Evolutionary conservation across 2,329 filamentous ascomycete species (phyloP).

Genomic region (Clathrospora elynae): DNA sequence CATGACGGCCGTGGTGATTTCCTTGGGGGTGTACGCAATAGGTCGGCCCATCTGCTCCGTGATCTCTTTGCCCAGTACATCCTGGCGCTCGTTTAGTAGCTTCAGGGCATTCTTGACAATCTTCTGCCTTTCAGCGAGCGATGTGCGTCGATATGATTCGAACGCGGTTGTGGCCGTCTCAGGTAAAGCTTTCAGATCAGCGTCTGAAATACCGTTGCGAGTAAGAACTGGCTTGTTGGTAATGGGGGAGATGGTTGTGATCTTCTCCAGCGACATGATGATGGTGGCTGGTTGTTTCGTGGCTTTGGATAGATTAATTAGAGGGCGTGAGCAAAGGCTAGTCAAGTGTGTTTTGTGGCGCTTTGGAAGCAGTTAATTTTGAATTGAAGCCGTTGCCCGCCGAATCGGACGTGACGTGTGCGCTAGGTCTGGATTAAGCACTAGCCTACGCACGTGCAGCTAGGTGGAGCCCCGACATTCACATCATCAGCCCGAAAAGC

Average conservation of each 20-base stretch:
- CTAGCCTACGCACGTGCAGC: conserved; percentile 13
- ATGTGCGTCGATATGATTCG: conserved; percentile 74
- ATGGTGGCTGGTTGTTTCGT: conserved; percentile 11
- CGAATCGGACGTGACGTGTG: conserved; percentile 24
- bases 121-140: conserved; percentile 73
- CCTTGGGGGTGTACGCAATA: conserved; percentile 82
- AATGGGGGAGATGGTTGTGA: conserved; percentile 84
- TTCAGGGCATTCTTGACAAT: conserved; percentile 82
- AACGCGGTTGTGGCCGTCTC: conserved; percentile 75
- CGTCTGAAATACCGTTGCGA: conserved; percentile 72
- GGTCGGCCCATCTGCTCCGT: conserved; percentile 96
- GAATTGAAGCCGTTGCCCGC: conserved; percentile 16
- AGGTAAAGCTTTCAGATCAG: conserved; percentile 74
- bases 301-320: conserved; percentile 24
- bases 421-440: conserved; percentile 10
- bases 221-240: conserved; percentile 85
- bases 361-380: conserved; percentile 23
- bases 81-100: conserved; percentile 70
- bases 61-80: conserved; percentile 81
- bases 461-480: conserved; percentile 14
- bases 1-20: conserved; percentile 83
- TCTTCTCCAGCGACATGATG: conserved; percentile 61
- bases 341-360: conserved; percentile 12
- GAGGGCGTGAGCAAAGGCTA: conserved; percentile 15
- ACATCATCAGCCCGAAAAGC: conserved; percentile 15